Base-by-base conservation (phyloP, 257 asterid species). In the Nicotiana obtusifolia region DNA sequence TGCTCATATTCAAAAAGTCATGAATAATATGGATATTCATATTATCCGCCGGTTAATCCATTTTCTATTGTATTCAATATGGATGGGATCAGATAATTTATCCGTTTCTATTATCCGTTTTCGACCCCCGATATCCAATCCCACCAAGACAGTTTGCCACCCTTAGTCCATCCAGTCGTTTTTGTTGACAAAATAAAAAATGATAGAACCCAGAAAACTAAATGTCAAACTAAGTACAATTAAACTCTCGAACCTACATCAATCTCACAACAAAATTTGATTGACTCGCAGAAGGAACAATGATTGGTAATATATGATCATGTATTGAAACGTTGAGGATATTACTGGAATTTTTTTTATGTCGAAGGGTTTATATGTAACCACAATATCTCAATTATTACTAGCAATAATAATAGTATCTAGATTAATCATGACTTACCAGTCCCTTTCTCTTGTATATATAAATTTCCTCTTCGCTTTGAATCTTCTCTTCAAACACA, bases 321-420 rank as follows among this genome's bases (percentile, higher is more conserved):
- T 53, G 60, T 53, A 53, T 53, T 14, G 60, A 53, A 14, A 66
- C 17, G 53, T 67, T 67, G n/a, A 33, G 77, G 57, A 69, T 69
- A 13, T 5, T 20, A 69, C 1, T 69, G 78, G 56, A 37, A 37
- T 0, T 10, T 1, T 56, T 61, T 54, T 57, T 10, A 15, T 3
- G n/a, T 30, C 1, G 9, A 78, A 78, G 81, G 81, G 35, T n/a
- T 33, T 19, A 10, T n/a, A 56, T 26, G 69, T 78, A 78, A 78
- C 33, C 53, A 41, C 15, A 52, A 3, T 11, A 8, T 52, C 82
- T 82, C 90, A 89, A 90, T 89, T 82, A 89, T 90, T 84, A 61
- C 82, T 84, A 85, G 41, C 84, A 77, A 47, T 37, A 16, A 81
- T 81, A 64, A 13, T 65, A 47, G 20, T 64, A 69, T 81, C 62